Percentiles rank a stretch among this genome's conserved stretches.
These are phyloP conservation scores for Capsella bursapastoris DNA, from an alignment of 345 rosid genomes.

Conservation along the genomic window DNA sequence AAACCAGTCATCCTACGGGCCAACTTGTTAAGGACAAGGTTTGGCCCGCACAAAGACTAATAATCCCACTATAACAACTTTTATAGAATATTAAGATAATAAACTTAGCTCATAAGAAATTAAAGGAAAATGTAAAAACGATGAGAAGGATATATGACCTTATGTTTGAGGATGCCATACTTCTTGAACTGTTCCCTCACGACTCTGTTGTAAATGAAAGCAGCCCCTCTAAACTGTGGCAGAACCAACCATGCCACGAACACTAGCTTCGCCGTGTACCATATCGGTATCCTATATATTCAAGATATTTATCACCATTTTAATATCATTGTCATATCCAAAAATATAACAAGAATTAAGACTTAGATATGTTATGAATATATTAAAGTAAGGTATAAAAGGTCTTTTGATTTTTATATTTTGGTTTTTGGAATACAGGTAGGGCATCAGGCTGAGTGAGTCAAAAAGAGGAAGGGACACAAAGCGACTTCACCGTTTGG, in stretches of 20 bases:
- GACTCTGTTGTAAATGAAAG: constrained; percentile 64
- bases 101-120: background rate
- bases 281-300: constrained; percentile 72
- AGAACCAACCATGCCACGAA: constrained; percentile 76
- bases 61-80: background rate
- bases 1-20: background rate
- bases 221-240: constrained; percentile 79
- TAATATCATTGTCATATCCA: background rate
- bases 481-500: no score
- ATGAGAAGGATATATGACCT: background rate
- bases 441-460: no score
- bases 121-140: background rate
- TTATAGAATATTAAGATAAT: background rate
- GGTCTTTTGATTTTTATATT: no score
- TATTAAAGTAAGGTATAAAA: no score
- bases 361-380: background rate
- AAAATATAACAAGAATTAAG: background rate
- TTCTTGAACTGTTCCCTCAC: constrained; percentile 63
- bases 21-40: background rate
- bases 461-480: no score
- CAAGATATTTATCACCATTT: background rate
- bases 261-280: constrained; percentile 72
- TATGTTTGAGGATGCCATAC: constrained; percentile 37
- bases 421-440: no score
- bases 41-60: background rate